Evolutionary conservation across 2,329 filamentous ascomycete genomes (phyloP).

Genomic region (Xenosphaeropsis pyriputrescens): DNA sequence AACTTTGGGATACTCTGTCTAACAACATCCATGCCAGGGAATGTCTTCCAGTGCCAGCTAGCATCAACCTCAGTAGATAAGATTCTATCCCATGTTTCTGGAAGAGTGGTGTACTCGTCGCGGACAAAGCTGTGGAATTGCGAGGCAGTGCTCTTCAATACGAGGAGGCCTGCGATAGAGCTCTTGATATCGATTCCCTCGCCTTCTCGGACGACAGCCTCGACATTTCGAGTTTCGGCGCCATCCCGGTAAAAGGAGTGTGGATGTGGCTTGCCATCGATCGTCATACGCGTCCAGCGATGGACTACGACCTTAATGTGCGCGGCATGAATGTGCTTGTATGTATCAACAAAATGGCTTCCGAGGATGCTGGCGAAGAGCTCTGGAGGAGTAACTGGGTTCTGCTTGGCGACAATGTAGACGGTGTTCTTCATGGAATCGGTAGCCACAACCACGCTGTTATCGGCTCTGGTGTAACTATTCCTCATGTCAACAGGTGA

Average conservation of each 20-base stretch:
- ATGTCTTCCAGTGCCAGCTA: slow-evolving; percentile 70
- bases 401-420: slow-evolving; percentile 88
- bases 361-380: slow-evolving; percentile 77
- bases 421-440: slow-evolving; percentile 97
- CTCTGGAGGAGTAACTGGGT: slow-evolving; percentile 86
- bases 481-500: slow-evolving; percentile 9
- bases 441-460: slow-evolving; percentile 87
- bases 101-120: slow-evolving; percentile 84
- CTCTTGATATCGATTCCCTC: slow-evolving; percentile 64
- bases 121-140: slow-evolving; percentile 90
- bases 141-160: slow-evolving; percentile 92
- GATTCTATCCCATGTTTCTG: slow-evolving; percentile 89
- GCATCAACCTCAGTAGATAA: slow-evolving; percentile 86
- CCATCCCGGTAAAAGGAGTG: slow-evolving; percentile 91
- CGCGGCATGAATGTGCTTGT: slow-evolving; percentile 75
- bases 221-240: slow-evolving; percentile 71
- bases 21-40: slow-evolving; percentile 53
- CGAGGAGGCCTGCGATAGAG: slow-evolving; percentile 66
- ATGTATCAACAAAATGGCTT: slow-evolving; percentile 76
- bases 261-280: slow-evolving; percentile 83
- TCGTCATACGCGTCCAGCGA: slow-evolving; percentile 77
- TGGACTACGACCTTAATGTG: slow-evolving; percentile 73
- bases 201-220: slow-evolving; percentile 52
- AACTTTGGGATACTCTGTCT: slow-evolving; percentile 50
- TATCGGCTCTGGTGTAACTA: slow-evolving; percentile 88